phyloP scores from a whole-genome alignment of 2,329 filamentous ascomycete genomes.

The Purpureocillium takamizusanense region DNA sequence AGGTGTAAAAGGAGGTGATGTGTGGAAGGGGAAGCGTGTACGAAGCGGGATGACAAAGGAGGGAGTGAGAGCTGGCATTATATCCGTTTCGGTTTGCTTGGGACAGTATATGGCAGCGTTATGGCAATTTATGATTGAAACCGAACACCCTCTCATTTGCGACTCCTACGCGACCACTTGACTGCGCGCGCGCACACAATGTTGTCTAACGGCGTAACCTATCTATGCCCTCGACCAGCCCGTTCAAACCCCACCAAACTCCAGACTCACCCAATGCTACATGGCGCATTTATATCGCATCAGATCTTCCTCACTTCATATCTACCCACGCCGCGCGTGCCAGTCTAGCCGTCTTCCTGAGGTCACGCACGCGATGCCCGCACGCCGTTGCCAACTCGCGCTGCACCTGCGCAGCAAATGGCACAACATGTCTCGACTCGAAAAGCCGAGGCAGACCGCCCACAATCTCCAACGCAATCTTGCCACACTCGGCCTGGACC shows the following conservation, averaged over 20 bases:
- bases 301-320: conserved; percentile 17
- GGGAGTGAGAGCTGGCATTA: too few relatives aligned
- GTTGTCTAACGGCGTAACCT: too few relatives aligned
- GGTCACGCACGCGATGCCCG: conserved; percentile 43
- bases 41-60: too few relatives aligned
- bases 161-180: too few relatives aligned
- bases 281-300: background rate
- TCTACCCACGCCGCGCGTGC: conserved; percentile 42
- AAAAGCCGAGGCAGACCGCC: conserved; percentile 37
- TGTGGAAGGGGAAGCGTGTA: background rate
- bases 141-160: too few relatives aligned
- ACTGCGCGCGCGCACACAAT: too few relatives aligned
- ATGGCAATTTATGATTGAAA: too few relatives aligned
- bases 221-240: too few relatives aligned
- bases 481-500: conserved; percentile 29
- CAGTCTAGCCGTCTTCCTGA: conserved; percentile 38
- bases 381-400: conserved; percentile 40
- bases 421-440: conserved; percentile 36
- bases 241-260: too few relatives aligned
- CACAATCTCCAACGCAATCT: conserved; percentile 37
- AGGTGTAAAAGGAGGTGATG: background rate
- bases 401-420: conserved; percentile 33
- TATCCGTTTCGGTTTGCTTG: too few relatives aligned
- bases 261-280: too few relatives aligned
- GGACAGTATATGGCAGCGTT: too few relatives aligned